These are phyloP conservation scores for Solanum arcanum DNA, from an alignment of 257 asterid species.

Conservation along the genomic window DNA sequence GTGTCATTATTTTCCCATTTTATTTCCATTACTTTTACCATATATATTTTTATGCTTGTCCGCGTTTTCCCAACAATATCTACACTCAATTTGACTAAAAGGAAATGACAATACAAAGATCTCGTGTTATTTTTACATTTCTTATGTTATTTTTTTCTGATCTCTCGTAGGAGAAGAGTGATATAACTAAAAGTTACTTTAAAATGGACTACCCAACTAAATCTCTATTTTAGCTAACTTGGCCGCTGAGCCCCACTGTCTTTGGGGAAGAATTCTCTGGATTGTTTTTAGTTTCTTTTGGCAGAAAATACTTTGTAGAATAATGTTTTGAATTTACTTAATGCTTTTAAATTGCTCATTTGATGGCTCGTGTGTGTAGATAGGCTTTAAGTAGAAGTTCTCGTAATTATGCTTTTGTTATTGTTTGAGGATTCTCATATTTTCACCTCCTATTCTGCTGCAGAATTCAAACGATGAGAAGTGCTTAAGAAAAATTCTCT, in stretches of 20 bases:
- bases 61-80: not conserved
- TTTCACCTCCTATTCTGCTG: constrained; percentile 1
- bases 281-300: not conserved
- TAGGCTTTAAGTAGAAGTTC: not conserved
- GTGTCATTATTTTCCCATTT: too few species aligned
- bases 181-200: not conserved
- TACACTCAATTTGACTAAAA: not conserved
- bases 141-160: not conserved
- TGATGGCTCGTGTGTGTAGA: not conserved
- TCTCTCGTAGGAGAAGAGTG: not conserved
- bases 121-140: not conserved
- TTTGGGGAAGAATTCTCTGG: not conserved
- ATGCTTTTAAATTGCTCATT: not conserved
- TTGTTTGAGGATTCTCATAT: not conserved
- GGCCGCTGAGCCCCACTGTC: not conserved
- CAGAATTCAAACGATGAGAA: constrained; percentile 36
- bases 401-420: not conserved
- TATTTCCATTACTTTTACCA: too few species aligned
- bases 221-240: not conserved
- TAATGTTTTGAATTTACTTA: not conserved
- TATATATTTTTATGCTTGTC: too few species aligned
- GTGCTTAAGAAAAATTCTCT: constrained; percentile 35
- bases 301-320: not conserved
- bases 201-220: not conserved
- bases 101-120: not conserved